These are phyloP conservation scores for Didymella keratinophila DNA, from an alignment of 2,329 filamentous ascomycete genomes.

Conservation along the genomic window DNA sequence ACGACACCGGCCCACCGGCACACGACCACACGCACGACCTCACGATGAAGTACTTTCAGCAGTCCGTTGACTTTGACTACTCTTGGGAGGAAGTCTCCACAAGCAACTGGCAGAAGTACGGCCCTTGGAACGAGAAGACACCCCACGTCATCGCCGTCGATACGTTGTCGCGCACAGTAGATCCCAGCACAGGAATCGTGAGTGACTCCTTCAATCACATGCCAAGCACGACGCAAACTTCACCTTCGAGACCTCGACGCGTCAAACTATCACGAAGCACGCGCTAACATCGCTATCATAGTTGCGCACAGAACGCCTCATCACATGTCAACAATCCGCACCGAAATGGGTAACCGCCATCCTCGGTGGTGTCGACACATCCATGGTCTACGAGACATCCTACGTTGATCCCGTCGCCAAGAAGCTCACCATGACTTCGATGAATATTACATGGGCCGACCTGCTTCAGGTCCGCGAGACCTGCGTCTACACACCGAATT, in stretches of 20 bases:
- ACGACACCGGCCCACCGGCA: conserved; percentile 24
- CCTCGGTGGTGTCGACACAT: conserved; percentile 80
- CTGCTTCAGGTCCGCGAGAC: conserved; percentile 93
- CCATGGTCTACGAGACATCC: conserved; percentile 91
- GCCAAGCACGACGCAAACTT: background rate
- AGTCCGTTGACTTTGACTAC: conserved; percentile 90
- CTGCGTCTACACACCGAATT: conserved; percentile 78
- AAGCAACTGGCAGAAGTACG: conserved; percentile 98
- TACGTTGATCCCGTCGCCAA: conserved; percentile 86
- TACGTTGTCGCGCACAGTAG: conserved; percentile 77
- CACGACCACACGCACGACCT: conserved; percentile 24
- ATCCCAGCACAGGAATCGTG: conserved; percentile 71
- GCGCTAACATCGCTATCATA: conserved; percentile 41
- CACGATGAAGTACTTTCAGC: conserved; percentile 93
- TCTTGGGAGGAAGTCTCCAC: conserved; percentile 98
- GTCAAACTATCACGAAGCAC: background rate
- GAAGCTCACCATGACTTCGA: conserved; percentile 95
- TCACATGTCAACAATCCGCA: conserved; percentile 69
- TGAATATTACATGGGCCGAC: conserved; percentile 92
- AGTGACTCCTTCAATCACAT: conserved; percentile 45
- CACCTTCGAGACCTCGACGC: conserved; percentile 6
- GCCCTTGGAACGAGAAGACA: conserved; percentile 98
- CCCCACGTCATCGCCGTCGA: conserved; percentile 96
- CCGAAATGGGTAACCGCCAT: conserved; percentile 83
- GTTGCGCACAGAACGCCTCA: conserved; percentile 75